phyloP scores from a whole-genome alignment of 495 filamentous ascomycete genomes.

The Penicillium paxilli region DNA sequence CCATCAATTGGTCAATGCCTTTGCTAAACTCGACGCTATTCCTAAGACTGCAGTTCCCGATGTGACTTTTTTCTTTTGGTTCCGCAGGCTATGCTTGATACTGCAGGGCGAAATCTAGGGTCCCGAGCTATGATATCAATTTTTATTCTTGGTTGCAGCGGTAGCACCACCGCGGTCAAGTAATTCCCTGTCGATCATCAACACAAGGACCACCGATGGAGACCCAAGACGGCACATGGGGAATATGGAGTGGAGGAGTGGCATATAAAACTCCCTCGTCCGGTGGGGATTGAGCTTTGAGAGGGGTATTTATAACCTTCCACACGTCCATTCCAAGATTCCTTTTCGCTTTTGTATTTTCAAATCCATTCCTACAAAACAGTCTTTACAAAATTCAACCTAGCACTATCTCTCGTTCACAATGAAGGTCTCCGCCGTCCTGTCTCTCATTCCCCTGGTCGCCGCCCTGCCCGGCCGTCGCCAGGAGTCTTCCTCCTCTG shows the following conservation, averaged over 20 bases:
- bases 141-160: neutral
- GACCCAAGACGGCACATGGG: conserved; percentile 7
- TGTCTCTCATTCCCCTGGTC: conserved; percentile 23
- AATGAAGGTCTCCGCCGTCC: conserved; percentile 30
- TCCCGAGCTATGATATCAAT: conserved; percentile 10
- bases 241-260: neutral
- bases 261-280: neutral
- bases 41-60: conserved; percentile 4
- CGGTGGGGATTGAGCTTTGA: conserved; percentile 1
- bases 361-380: neutral
- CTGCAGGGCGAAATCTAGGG: neutral
- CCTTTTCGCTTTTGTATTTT: neutral
- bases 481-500: conserved; percentile 16
- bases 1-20: neutral
- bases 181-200: conserved; percentile 7
- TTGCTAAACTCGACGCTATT: conserved; percentile 8
- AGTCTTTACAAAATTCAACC: neutral
- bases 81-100: neutral
- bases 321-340: neutral
- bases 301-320: neutral
- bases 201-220: neutral
- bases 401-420: conserved; percentile 9
- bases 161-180: conserved; percentile 5
- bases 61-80: neutral
- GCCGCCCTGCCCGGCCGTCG: conserved; percentile 21